These are phyloP conservation scores for Lablab purpureus DNA, from an alignment of 306 rosid genomes.

Conservation along the genomic window DNA sequence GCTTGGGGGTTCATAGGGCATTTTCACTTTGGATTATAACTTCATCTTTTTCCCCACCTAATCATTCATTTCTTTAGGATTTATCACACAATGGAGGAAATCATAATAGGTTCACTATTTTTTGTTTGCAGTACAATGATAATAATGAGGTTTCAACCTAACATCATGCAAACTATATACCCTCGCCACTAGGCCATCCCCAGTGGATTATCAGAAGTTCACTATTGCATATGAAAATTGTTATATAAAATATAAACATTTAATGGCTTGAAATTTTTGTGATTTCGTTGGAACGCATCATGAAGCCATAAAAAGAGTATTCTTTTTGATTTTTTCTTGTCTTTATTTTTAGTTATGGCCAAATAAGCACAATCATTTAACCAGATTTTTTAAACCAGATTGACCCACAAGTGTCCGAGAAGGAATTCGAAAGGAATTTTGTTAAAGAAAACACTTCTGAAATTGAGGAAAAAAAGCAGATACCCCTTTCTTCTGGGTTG, in stretches of 20 bases:
- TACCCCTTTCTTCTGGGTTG: conserved; percentile 66
- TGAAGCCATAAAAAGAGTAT: neutral
- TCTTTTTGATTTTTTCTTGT: neutral
- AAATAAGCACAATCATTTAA: conserved; percentile 31
- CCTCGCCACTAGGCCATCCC: no score
- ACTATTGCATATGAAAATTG: conserved; percentile 29
- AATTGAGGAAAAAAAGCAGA: conserved; percentile 53
- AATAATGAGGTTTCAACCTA: no score
- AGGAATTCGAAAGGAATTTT: conserved; percentile 51
- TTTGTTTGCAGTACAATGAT: neutral
- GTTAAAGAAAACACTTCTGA: conserved; percentile 56
- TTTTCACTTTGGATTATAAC: neutral
- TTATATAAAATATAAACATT: neutral
- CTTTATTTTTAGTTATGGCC: conserved; percentile 6
- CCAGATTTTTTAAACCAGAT: conserved; percentile 52
- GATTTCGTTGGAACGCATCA: neutral
- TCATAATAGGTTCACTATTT: conserved; percentile 2
- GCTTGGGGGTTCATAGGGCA: neutral
- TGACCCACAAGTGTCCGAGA: conserved; percentile 55
- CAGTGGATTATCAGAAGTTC: neutral
- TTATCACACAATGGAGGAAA: conserved; percentile 19
- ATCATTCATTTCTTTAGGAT: conserved; percentile 15
- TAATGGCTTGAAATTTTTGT: conserved; percentile 21
- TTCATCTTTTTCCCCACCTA: neutral
- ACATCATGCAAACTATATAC: neutral